Percentiles rank a stretch among this genome's conserved stretches.
Evolutionary conservation across 345 rosid genomes (phyloP).

Genomic region (Hirschfeldia incana): DNA sequence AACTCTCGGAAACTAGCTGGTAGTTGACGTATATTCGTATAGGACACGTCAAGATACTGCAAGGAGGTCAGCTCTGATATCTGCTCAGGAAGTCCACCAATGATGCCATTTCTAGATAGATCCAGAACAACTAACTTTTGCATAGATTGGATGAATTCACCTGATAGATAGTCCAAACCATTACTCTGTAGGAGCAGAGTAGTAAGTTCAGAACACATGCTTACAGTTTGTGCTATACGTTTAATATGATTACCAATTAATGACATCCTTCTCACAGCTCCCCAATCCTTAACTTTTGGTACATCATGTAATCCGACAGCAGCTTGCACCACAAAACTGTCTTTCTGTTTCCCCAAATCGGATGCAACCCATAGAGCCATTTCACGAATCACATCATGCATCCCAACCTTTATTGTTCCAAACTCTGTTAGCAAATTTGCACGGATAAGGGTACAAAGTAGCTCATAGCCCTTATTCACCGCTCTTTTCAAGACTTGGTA

Average conservation of each 20-base stretch:
- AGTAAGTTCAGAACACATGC: slow-evolving; percentile 10
- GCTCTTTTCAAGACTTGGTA: slow-evolving; percentile 1
- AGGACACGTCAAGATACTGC: slow-evolving; percentile 28
- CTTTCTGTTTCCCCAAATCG: slow-evolving; percentile 12
- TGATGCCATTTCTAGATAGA: slow-evolving; percentile 25
- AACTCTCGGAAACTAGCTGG: slow-evolving; percentile 20
- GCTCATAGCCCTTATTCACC: slow-evolving; percentile 34
- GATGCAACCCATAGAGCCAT: slow-evolving; percentile 45
- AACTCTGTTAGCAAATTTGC: slow-evolving; percentile 39
- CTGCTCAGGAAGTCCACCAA: slow-evolving; percentile 10
- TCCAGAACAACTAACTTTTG: slow-evolving; percentile 34
- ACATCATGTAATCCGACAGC: background rate
- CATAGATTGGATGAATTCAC: slow-evolving; percentile 34
- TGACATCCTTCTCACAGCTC: no score
- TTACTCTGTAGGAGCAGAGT: slow-evolving; percentile 37
- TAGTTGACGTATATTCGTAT: background rate
- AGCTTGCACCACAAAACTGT: background rate
- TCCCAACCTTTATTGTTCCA: background rate
- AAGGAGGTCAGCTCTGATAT: slow-evolving; percentile 19
- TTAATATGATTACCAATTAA: slow-evolving; percentile 32
- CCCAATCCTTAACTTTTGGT: no score
- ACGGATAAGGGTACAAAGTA: slow-evolving; percentile 38
- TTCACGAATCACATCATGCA: slow-evolving; percentile 48
- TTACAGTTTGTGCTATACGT: background rate
- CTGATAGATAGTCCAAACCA: slow-evolving; percentile 17